Evolutionary conservation across 2,329 filamentous ascomycete species (phyloP), one percentile per base, ranked within the genome.

Genomic region (Cladosporium colombiae): DNA sequence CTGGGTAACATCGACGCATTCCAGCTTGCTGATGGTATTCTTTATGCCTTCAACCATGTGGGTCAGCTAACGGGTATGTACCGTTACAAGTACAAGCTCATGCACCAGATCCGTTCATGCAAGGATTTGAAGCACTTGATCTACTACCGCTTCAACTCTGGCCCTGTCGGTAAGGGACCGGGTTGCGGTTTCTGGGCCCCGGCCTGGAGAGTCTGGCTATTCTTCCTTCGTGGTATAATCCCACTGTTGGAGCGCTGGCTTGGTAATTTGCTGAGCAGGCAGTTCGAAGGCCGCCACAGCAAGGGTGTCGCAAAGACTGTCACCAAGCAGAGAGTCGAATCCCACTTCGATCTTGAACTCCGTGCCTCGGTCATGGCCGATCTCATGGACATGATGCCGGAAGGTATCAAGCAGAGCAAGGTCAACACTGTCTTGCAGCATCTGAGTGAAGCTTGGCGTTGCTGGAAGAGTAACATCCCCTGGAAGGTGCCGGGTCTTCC

Each of bases 361-460:
- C 92, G 95, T 74, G 96, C 96, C 18, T 97, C 95, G 0, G 95
- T 99, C 70, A 99, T 99, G 94, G 93, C 94, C 53, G 95, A 99
- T 80, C 83, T 99, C 60, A 97, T 97, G 91, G 95, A 99, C 75
- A 99, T 99, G 96, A 99, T 99, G 95, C 95, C 95, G 0, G 96
- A 99, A 77, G 95, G 95, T 71, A 98, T 99, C 82, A 97, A 97
- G 79, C 95, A 99, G 78, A 99, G 95, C 83, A 99, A 99, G 81
- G 93, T 99, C 78, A 97, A 99, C 79, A 97, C 93, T 1, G 94
- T 99, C 53, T 83, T 99, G 63, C 95, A 98, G 75, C 96, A 99
- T 84, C 81, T 99, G 50, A 98, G 94, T 0, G 95, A 99, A 81
- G 95, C 95, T 16, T 99, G 95, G 95, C 88, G 95, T 81, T 99